Evolutionary conservation across 352 stramenopile species (phyloP), one percentile per base, ranked within the genome.

Genomic region (Pythium graminicola): DNA sequence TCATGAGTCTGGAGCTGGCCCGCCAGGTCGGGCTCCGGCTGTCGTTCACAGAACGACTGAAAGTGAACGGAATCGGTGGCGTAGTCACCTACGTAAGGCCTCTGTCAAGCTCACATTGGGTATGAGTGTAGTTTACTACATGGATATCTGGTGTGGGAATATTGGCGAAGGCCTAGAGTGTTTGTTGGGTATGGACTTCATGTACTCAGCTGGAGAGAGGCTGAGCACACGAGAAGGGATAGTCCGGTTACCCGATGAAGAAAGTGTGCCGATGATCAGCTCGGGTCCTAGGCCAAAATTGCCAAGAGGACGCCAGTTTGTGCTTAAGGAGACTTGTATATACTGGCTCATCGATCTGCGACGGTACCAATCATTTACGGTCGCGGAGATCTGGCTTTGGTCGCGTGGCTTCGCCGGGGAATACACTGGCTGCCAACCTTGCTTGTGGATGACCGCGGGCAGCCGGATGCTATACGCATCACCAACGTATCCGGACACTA

Each of bases 121-220:
- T 0, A 11, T 51, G 3, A 48, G 47, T 2, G 23, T 66, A 1
- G 57, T 58, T 0, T 70, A 73, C 44, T 31, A 16, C 26, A 6
- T 41, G 2, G 52, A 60, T 1, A 11, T 73, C 3, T 74, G 62
- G 62, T 42, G 57, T 1, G 60, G 45, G 0, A 72, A 67, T 23
- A 52, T 72, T 2, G 59, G 58, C 0, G 41, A 66, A 29, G 64
- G 60, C 1, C 38, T 69, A 10, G 58, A 70, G 2, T 68, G 54
- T 19, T 39, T 70, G 1, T 49, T 73, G 0, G 54, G 62, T 2
- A 62, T 66, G 54, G 48, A 70, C 32, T 73, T 70, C 50, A 72
- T 72, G 60, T 22, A 4, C 11, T 39, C 2, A 45, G 47, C 55
- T 11, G 62, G 62, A 4, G 62, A 70, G 0, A 32, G 59, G 7